Evolutionary conservation across 306 rosid genomes (phyloP), one percentile per base, ranked within the genome.

Genomic region (Trifolium repens): DNA sequence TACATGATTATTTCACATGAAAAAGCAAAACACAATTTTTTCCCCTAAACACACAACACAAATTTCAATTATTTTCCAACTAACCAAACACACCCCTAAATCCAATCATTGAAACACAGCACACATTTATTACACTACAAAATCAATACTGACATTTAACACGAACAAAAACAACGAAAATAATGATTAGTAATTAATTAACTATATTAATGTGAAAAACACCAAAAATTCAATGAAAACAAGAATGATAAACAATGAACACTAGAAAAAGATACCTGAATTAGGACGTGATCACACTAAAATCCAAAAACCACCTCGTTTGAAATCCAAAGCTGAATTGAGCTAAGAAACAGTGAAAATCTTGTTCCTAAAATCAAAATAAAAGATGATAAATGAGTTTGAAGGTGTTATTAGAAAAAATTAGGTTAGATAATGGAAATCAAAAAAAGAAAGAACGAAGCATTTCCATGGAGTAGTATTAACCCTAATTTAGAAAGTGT

Each of bases 181-280:
- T 59, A 59, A 59, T 65, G 27, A 40, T 66, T 66, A 66, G 27
- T 67, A 22, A 67, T 22, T 27, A 69, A 73, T 50, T 24, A 57
- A 16, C 68, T 64, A 77, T 39, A 71, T 64, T 59, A 34, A 63
- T 73, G 70, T 60, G 34, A 80, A 77, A 11, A 32, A 62, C 71
- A 73, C 75, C 44, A 79, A 64, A 65, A 71, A 32, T 22, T 22
- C 60, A 4, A 14, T 54, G 14, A 73, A 55, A 76, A 71, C 27
- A 44, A 47, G 65, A 47, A 71, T 11, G 16, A 54, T 9, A 75
- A 75, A 16, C 61, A 40, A 67, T 4, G 12, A 42, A 59, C 14
- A 72, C 39, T 16, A 54, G n/a, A 42, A 59, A 63, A 24, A 74
- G 69, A 34, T 83, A 91, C 91, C 93, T 74, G 87, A 80, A 69